Evolutionary conservation across 2,329 filamentous ascomycete genomes (phyloP).

Genomic region (Neurospora crassa): DNA sequence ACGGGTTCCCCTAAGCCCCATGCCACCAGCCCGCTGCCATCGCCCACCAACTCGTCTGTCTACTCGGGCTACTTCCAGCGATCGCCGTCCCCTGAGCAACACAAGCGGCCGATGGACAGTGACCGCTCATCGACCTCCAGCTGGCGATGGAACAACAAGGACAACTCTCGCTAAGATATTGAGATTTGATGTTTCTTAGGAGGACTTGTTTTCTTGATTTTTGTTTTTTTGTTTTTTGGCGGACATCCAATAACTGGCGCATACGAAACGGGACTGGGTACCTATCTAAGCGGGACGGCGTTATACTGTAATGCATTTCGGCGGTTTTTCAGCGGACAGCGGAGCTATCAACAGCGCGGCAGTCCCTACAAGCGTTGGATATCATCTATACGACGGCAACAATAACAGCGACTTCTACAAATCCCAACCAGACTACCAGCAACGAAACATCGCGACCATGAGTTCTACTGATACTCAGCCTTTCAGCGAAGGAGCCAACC

Average conservation of each 20-base stretch:
- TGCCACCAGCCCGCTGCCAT: conserved; percentile 22
- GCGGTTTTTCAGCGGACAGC: background rate
- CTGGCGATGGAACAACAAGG: conserved; percentile 21
- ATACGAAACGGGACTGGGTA: background rate
- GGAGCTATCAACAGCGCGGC: background rate
- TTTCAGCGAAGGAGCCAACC: background rate
- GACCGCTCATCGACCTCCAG: conserved; percentile 27
- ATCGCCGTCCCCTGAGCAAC: conserved; percentile 27
- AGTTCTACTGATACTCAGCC: background rate
- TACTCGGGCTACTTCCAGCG: conserved; percentile 23
- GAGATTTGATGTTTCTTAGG: background rate
- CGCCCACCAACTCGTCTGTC: conserved; percentile 18
- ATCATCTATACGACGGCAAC: background rate
- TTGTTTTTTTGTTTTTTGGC: background rate
- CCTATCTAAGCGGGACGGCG: background rate
- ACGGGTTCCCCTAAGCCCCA: conserved; percentile 21
- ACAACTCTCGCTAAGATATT: background rate
- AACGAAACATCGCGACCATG: background rate
- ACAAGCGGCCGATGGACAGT: conserved; percentile 38
- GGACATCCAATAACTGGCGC: background rate
- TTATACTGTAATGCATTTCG: background rate
- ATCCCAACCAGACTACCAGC: background rate
- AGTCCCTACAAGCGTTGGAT: background rate
- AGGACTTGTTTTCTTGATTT: background rate
- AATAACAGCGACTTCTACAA: background rate